Evolutionary conservation across 495 filamentous ascomycete species (phyloP), one percentile per base, ranked within the genome.

Genomic region (Chaetomium tenue): DNA sequence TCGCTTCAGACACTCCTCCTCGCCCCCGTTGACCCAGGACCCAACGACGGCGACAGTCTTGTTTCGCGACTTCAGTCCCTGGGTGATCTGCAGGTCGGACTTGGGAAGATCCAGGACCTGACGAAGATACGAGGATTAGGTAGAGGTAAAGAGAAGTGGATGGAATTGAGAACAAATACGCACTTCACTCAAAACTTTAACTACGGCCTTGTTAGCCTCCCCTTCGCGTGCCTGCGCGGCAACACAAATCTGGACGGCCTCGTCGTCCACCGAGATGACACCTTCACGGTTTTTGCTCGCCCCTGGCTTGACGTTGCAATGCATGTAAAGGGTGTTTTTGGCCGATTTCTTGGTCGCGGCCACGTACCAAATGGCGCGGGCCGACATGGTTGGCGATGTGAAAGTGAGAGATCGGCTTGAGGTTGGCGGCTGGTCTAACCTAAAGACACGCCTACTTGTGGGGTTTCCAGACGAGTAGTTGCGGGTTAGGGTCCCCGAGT

Each of bases 291-390:
- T 75, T n/a, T 82, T 82, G 61, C 80, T 86, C 8, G 81, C 82
- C n/a, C 85, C 85, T 15, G 87, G 84, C 53, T 88, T 88, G 59
- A 89, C 84, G 66, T 83, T 82, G 74, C 87, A 90, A 30, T 79
- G 77, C 56, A 84, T 66, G 61, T 79, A 77, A 23, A 84, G 67
- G 3, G 72, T 74, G n/a, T 75, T 76, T 26, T 71, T 63, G 16
- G 74, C 67, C 1, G 78, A 76, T 18, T 78, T 81, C 30, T 74
- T 74, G 20, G 71, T 69, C 16, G 51, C 67, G 0, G 71, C 66
- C 0, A 71, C 71, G 48, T 71, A 76, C 64, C 73, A 67, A 18
- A 76, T 61, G 28, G 67, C 70, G 44, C 68, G 58, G 44, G 59
- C 33, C 0, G 68, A 60, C 64, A 66, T 66, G 51, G 61, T 39